Percentiles rank a stretch among this genome's conserved stretches.
Evolutionary conservation across 2,329 filamentous ascomycete species (phyloP).

Genomic region (Sclerotinia subarctica): DNA sequence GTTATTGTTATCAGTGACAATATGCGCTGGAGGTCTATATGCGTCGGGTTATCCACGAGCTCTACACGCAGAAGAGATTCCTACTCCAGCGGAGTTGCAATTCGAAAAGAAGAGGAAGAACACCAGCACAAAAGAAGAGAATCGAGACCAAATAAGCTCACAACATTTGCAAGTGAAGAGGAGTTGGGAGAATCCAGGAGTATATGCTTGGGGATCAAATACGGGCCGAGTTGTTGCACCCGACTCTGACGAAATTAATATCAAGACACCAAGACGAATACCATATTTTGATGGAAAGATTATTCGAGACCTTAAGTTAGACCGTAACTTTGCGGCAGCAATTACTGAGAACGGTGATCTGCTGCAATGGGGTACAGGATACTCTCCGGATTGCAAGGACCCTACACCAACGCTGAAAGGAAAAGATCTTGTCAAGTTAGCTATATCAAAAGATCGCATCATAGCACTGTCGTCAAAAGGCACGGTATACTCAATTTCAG

Average conservation of each 20-base stretch:
- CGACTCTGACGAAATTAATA: slow-evolving; percentile 68
- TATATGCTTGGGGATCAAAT: slow-evolving; percentile 94
- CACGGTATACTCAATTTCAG: slow-evolving; percentile 79
- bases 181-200: slow-evolving; percentile 77
- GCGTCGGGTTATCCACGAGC: slow-evolving; percentile 30
- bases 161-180: slow-evolving; percentile 85
- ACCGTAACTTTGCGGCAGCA: slow-evolving; percentile 77
- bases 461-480: slow-evolving; percentile 74
- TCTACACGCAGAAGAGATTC: slow-evolving; percentile 35
- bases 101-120: slow-evolving; percentile 65
- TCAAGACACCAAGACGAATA: slow-evolving; percentile 79
- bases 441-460: slow-evolving; percentile 78
- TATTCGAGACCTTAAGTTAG: slow-evolving; percentile 82
- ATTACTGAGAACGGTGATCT: slow-evolving; percentile 85
- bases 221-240: slow-evolving; percentile 80
- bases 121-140: slow-evolving; percentile 64
- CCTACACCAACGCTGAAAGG: slow-evolving; percentile 74
- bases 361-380: slow-evolving; percentile 85
- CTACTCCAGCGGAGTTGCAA: slow-evolving; percentile 50
- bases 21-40: slow-evolving; percentile 32
- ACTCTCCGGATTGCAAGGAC: slow-evolving; percentile 58
- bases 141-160: slow-evolving; percentile 72
- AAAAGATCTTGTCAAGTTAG: slow-evolving; percentile 74
- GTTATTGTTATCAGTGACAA: slow-evolving; percentile 28
- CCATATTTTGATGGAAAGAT: slow-evolving; percentile 79